A percentile compares a stretch with the other conserved stretches of the same genome.
These are phyloP conservation scores for Cyphellophora europaea DNA, from an alignment of 2,329 filamentous ascomycete genomes.

Conservation along the genomic window DNA sequence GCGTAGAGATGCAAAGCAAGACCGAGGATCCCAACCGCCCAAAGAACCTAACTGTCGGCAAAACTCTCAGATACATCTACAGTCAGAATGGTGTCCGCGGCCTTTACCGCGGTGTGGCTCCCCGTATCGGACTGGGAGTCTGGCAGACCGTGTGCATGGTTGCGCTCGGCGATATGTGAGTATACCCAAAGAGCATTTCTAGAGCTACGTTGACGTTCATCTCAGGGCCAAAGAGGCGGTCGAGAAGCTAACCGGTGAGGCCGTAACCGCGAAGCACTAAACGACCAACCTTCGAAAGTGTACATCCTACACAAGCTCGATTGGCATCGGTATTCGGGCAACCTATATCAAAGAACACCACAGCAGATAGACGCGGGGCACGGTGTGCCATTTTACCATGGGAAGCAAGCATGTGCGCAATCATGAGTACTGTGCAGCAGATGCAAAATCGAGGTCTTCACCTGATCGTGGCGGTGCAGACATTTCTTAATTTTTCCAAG, in stretches of 20 bases:
- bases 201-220: constrained; percentile 15
- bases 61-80: constrained; percentile 79
- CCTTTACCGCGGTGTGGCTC: constrained; percentile 89
- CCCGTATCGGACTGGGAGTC: constrained; percentile 87
- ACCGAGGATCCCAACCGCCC: constrained; percentile 94
- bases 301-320: no score
- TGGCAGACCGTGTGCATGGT: constrained; percentile 99
- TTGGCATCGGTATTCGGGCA: no score
- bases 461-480: no score
- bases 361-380: no score
- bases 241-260: constrained; percentile 55
- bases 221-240: constrained; percentile 55
- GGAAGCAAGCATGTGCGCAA: no score
- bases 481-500: no score
- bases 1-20: constrained; percentile 99
- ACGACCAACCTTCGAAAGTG: constrained; percentile 19
- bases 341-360: no score
- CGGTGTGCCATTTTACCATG: no score
- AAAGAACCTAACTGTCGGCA: constrained; percentile 97
- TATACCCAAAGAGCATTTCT: no score
- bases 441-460: no score
- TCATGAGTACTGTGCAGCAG: no score
- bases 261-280: constrained; percentile 57
- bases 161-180: constrained; percentile 93
- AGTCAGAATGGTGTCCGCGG: constrained; percentile 77